Percentiles rank a stretch among this genome's conserved stretches.
These are phyloP conservation scores for Xylaria sp. DNA, from an alignment of 2,329 filamentous ascomycete genomes.

Conservation along the genomic window DNA sequence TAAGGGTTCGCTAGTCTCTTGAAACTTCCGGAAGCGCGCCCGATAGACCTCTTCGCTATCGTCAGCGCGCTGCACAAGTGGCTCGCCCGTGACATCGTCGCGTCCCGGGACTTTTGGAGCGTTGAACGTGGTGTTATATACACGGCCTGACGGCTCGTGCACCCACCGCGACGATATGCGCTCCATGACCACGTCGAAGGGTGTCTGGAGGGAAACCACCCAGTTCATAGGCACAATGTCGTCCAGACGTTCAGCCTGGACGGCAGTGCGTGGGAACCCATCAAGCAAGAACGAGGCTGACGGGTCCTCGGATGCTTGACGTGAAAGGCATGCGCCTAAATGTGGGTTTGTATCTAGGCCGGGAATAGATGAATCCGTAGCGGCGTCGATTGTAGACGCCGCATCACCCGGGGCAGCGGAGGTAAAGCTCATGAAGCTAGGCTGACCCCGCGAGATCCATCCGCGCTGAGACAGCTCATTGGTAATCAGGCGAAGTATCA, in stretches of 20 bases:
- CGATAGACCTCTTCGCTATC: slow-evolving; percentile 90
- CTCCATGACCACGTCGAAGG: slow-evolving; percentile 85
- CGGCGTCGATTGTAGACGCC: slow-evolving; percentile 45
- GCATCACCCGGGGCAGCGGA: slow-evolving; percentile 53
- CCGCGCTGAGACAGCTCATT: slow-evolving; percentile 87
- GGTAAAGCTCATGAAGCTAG: slow-evolving; percentile 64
- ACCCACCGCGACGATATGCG: slow-evolving; percentile 94
- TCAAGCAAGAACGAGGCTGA: slow-evolving; percentile 93
- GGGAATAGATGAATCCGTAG: slow-evolving; percentile 55
- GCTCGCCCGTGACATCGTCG: slow-evolving; percentile 92
- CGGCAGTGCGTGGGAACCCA: slow-evolving; percentile 89
- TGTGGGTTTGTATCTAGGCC: slow-evolving; percentile 54
- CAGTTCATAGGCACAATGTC: slow-evolving; percentile 92
- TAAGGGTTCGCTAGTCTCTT: slow-evolving; percentile 85
- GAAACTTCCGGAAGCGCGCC: slow-evolving; percentile 81
- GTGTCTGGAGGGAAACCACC: slow-evolving; percentile 87
- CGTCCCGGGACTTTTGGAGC: slow-evolving; percentile 80
- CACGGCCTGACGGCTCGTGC: slow-evolving; percentile 87
- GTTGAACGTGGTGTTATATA: slow-evolving; percentile 97
- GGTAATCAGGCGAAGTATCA: slow-evolving; percentile 92
- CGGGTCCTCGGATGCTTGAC: slow-evolving; percentile 71
- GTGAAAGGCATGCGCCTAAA: slow-evolving; percentile 52
- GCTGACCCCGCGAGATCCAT: slow-evolving; percentile 72
- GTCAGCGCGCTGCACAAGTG: slow-evolving; percentile 82
- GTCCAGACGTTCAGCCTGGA: slow-evolving; percentile 82